phyloP scores from a whole-genome alignment of 805 yeast genomes.

The Torulaspora microellipsoides region DNA sequence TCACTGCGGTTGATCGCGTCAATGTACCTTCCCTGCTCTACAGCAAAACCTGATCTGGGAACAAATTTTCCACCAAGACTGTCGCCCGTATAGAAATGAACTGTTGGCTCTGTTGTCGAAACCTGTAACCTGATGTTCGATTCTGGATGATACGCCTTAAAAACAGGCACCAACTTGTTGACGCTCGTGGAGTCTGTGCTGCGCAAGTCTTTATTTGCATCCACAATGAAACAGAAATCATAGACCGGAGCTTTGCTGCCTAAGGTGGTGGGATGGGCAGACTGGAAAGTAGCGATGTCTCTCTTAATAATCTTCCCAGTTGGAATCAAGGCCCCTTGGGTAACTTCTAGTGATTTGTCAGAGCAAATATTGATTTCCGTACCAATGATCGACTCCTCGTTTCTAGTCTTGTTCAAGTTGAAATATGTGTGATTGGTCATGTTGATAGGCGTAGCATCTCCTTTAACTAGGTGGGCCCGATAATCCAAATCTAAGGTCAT shows the following conservation, averaged over 20 bases:
- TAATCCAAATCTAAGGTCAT: constrained; percentile 45
- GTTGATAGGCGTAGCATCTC: constrained; percentile 46
- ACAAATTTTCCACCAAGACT: constrained; percentile 38
- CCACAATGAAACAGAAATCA: constrained; percentile 47
- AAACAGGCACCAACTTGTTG: constrained; percentile 33
- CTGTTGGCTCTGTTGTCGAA: constrained; percentile 58
- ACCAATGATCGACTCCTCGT: constrained; percentile 34
- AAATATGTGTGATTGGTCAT: constrained; percentile 63
- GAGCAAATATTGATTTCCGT: constrained; percentile 39
- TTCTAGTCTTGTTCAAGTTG: constrained; percentile 39
- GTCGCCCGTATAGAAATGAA: constrained; percentile 63
- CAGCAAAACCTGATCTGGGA: constrained; percentile 50
- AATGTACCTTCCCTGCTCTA: constrained; percentile 57
- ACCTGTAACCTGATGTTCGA: constrained; percentile 41
- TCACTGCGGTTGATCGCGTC: constrained; percentile 46
- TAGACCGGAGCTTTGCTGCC: constrained; percentile 34
- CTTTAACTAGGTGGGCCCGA: constrained; percentile 28
- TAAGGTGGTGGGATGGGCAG: constrained; percentile 26
- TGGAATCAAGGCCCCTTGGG: constrained; percentile 38
- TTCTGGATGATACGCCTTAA: constrained; percentile 45
- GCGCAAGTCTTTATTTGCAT: constrained; percentile 37
- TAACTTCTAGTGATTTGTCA: constrained; percentile 40
- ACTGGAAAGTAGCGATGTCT: constrained; percentile 25
- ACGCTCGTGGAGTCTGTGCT: constrained; percentile 45
- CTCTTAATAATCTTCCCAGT: constrained; percentile 44